A percentile compares a stretch with the other conserved stretches of the same genome.
phyloP scores from a whole-genome alignment of 441 rosid genomes.

The Pelargonium citronellum region DNA sequence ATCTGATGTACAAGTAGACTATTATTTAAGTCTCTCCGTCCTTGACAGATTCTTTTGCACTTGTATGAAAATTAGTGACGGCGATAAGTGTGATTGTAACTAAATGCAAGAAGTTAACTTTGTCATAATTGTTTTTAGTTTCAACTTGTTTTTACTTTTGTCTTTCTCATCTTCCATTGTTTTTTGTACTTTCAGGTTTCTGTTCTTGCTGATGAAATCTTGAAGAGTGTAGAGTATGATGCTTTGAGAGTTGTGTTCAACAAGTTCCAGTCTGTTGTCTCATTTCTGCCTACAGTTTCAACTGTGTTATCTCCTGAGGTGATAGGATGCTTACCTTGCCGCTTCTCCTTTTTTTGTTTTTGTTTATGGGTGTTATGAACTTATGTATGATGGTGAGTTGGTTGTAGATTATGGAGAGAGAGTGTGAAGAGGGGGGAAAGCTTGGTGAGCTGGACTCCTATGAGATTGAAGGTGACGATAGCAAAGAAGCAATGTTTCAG shows the following conservation, averaged over 20 bases:
- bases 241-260: slow-evolving; percentile 85
- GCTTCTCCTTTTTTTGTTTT: slow-evolving; percentile 7
- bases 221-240: slow-evolving; percentile 86
- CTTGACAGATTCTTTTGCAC: not conserved
- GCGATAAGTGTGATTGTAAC: not conserved
- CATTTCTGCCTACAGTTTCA: slow-evolving; percentile 71
- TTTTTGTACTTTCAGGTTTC: slow-evolving; percentile 55
- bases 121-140: not conserved
- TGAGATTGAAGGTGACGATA: slow-evolving; percentile 94
- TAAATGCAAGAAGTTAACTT: slow-evolving; percentile 6
- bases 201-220: slow-evolving; percentile 87
- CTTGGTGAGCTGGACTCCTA: slow-evolving; percentile 83
- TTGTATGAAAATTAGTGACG: not conserved
- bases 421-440: slow-evolving; percentile 78
- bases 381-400: slow-evolving; percentile 13
- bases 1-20: not conserved
- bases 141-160: not conserved
- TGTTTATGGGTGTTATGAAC: slow-evolving; percentile 11
- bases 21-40: not conserved
- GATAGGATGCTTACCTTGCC: slow-evolving; percentile 11
- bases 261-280: slow-evolving; percentile 79
- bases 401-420: slow-evolving; percentile 70
- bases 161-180: slow-evolving; percentile 1
- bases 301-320: slow-evolving; percentile 92
- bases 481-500: slow-evolving; percentile 83